Evolutionary conservation across 225 moss, liverwort and hornwort genomes (phyloP), one percentile per base, ranked within the genome.

Genomic region (Lunularia cruciata): DNA sequence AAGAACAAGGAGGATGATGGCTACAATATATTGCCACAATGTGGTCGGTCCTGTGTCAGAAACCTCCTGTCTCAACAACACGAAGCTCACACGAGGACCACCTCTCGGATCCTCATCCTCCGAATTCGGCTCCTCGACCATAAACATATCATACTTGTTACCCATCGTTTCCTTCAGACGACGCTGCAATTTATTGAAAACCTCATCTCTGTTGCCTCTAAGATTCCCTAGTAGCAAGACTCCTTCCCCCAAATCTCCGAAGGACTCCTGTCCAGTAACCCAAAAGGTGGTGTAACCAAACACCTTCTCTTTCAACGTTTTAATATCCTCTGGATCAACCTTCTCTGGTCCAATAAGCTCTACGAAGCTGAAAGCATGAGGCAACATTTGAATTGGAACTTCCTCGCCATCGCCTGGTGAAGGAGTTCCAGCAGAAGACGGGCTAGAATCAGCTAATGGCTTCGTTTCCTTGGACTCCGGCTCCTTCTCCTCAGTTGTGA

Each of bases 41-140:
- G 90, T 88, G 34, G 95, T 92, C 31, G 88, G 87, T n/a, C 92
- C 92, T 42, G 86, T 84, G 69, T 86, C 87, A 1, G 92, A 92
- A 56, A 92, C 92, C 68, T 96, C 95, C 67, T 89, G 86, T 73
- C 92, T 79, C 45, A 87, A 86, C 84, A 96, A 78, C 48, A 92
- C 95, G 74, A 96, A 92, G 75, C 92, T 96, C 43, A 96, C 88
- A 30, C 92, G 78, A 5, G 95, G 95, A 20, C 95, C 95, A 23
- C 95, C 92, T 32, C 95, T 75, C 8, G 92, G 90, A 81, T 96
- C 95, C 63, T 96, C 90, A 8, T 96, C 92, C 65, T 88, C 88
- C 3, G 95, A 81, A 74, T 96, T 92, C 13, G 95, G 95, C 67
- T 96, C 95, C 78, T 86, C 90, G 63, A 96, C 95, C 95, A 92